These are phyloP conservation scores for Dissophora globulifera DNA, from an alignment of 192 early-diverging fungal species.

Conservation along the genomic window DNA sequence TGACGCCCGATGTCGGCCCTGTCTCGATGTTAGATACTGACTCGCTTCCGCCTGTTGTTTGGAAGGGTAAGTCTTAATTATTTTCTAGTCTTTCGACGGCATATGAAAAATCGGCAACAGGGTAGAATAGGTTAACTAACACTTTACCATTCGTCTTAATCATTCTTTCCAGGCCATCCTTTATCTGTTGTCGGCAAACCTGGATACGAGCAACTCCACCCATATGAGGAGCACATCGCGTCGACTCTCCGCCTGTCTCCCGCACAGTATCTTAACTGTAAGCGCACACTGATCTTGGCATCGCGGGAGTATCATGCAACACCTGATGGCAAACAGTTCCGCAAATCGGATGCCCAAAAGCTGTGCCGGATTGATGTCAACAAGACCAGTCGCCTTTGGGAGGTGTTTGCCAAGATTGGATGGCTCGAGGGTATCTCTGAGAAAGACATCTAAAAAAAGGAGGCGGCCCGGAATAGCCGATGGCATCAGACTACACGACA, in stretches of 20 bases:
- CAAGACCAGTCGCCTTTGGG: constrained; percentile 89
- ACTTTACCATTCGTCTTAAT: no score
- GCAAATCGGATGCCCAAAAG: constrained; percentile 92
- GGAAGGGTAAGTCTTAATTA: constrained; percentile 49
- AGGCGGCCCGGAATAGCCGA: no score
- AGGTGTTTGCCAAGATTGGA: constrained; percentile 86
- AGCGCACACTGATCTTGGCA: constrained; percentile 77
- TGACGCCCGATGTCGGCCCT: constrained; percentile 40
- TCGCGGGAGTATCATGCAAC: constrained; percentile 55
- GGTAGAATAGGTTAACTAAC: no score
- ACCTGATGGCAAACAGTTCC: constrained; percentile 65
- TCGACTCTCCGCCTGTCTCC: constrained; percentile 85
- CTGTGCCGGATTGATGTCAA: constrained; percentile 94
- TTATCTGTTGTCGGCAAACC: constrained; percentile 50
- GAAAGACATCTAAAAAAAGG: constrained; percentile 26
- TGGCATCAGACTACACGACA: no score
- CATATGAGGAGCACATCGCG: constrained; percentile 77
- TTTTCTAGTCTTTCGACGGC: no score
- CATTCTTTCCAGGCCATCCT: constrained; percentile 54
- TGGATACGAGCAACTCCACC: constrained; percentile 64
- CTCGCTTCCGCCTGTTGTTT: constrained; percentile 17
- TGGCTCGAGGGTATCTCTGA: constrained; percentile 72
- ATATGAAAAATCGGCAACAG: no score
- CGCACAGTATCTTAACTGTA: constrained; percentile 85
- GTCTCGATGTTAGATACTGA: constrained; percentile 22